Evolutionary conservation across 371 early-diverging fungal species (phyloP), one percentile per base, ranked within the genome.

Genomic region (Nematocida homosporus): DNA sequence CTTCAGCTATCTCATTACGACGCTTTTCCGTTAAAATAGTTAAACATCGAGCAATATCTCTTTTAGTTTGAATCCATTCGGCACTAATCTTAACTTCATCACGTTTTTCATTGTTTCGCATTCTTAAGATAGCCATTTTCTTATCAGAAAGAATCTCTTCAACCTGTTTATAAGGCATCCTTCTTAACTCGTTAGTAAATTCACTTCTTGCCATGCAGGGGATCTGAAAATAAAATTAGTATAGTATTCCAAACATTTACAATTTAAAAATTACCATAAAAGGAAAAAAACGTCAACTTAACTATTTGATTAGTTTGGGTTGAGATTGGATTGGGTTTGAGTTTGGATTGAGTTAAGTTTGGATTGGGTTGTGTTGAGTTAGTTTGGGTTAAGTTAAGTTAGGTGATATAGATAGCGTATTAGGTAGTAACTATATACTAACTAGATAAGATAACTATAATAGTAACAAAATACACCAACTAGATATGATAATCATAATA

Each of bases 11-110:
- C 50, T 72, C 75, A 23, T 60, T 40, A 27, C 50, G 50, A 42
- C 63, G 60, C 52, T 72, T 72, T 56, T 72, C 75, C 27, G 32
- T 25, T 8, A 72, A 27, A 32, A 72, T 51, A 35, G 20, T 23
- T 10, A 72, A 16, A 55, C 75, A 72, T 61, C 75, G 48, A 37
- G 75, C 75, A 23, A 72, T 61, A 64, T 72, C 63, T 52, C 63
- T 72, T 64, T 72, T 72, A 10, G 75, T 72, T 38, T 13, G 60
- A 53, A 72, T 72, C 75, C 75, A 72, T 34, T 72, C 51, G 2
- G 57, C 47, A 37, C 63, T 50, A 23, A 27, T 57, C 37, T 61
- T 72, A 34, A 32, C 23, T 3, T 61, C 61, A 1, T 61, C 52
- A 40, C 38, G 42, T 50, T 41, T 61, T 18, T 20, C 27, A 6